Conservation (phyloP, 306 rosid species). For the Rosa lucieae region DNA sequence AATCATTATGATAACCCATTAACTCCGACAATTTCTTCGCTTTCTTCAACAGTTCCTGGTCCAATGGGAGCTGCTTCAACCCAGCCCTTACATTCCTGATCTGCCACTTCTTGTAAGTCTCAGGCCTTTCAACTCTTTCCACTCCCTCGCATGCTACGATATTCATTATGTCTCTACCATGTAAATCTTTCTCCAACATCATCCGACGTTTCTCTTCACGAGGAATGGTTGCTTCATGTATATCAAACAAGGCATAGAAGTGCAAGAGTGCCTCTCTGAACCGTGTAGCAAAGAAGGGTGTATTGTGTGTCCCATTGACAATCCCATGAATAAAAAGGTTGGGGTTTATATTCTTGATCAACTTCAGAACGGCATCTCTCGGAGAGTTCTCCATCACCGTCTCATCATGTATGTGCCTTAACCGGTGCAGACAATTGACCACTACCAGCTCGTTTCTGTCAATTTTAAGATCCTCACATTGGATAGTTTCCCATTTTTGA, state of each 20-base stretch:
- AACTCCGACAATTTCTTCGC: neutral
- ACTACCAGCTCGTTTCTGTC: conserved; percentile 13
- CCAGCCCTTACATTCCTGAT: conserved; percentile 27
- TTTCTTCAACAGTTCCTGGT: conserved; percentile 7
- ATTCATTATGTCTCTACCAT: conserved; percentile 27
- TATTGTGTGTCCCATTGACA: conserved; percentile 25
- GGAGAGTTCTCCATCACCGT: conserved; percentile 16
- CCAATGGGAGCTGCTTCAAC: conserved; percentile 28
- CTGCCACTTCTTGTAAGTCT: conserved; percentile 36
- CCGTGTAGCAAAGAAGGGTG: conserved; percentile 26
- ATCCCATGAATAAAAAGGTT: conserved; percentile 30
- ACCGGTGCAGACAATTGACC: conserved; percentile 26
- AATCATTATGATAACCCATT: too few relatives aligned
- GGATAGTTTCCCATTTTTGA: conserved; percentile 33
- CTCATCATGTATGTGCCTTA: conserved; percentile 24
- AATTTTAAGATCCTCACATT: conserved; percentile 18
- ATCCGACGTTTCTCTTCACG: conserved; percentile 18
- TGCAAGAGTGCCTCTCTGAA: conserved; percentile 27
- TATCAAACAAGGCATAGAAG: conserved; percentile 26
- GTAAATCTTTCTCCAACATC: conserved; percentile 25
- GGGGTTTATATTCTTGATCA: conserved; percentile 26
- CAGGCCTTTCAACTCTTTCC: conserved; percentile 39
- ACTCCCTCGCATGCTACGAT: conserved; percentile 34
- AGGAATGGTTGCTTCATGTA: conserved; percentile 11
- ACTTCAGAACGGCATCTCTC: conserved; percentile 21